phyloP scores from a whole-genome alignment of 805 yeast genomes.

The Sugiyamaella mastotermitis region DNA sequence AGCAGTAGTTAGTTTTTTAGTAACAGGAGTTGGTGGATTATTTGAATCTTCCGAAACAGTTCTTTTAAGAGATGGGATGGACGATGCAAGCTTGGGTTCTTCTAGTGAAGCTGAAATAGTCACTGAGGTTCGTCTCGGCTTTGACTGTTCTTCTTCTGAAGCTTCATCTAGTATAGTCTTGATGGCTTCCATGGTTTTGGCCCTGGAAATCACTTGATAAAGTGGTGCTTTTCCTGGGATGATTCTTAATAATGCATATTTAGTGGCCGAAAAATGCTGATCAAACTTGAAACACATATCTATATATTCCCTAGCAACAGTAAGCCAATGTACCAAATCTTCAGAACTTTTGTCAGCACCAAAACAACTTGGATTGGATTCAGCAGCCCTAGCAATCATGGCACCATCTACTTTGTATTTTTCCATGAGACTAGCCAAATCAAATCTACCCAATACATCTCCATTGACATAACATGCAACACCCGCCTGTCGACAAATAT shows the following conservation, averaged over 20 bases:
- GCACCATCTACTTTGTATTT: conserved; percentile 65
- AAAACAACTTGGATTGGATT: conserved; percentile 78
- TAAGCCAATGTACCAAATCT: conserved; percentile 48
- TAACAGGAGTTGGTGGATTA: too few relatives aligned
- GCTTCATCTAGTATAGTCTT: conserved; percentile 3
- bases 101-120: too few relatives aligned
- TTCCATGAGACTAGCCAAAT: conserved; percentile 46
- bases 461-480: conserved; percentile 84
- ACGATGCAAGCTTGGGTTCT: too few relatives aligned
- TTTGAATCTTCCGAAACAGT: too few relatives aligned
- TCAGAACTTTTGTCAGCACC: conserved; percentile 8
- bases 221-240: conserved; percentile 67
- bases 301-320: conserved; percentile 50
- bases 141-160: not conserved
- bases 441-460: conserved; percentile 49
- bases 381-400: conserved; percentile 93
- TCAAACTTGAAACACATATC: conserved; percentile 48
- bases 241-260: conserved; percentile 72
- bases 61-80: too few relatives aligned
- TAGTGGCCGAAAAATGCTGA: conserved; percentile 67
- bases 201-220: conserved; percentile 50
- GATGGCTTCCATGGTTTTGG: conserved; percentile 38
- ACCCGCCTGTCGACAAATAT: conserved; percentile 52
- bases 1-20: too few relatives aligned
- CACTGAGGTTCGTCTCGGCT: too few relatives aligned